Evolutionary conservation across 2,329 filamentous ascomycete genomes (phyloP).

Genomic region (Botrytis hyacinthi): DNA sequence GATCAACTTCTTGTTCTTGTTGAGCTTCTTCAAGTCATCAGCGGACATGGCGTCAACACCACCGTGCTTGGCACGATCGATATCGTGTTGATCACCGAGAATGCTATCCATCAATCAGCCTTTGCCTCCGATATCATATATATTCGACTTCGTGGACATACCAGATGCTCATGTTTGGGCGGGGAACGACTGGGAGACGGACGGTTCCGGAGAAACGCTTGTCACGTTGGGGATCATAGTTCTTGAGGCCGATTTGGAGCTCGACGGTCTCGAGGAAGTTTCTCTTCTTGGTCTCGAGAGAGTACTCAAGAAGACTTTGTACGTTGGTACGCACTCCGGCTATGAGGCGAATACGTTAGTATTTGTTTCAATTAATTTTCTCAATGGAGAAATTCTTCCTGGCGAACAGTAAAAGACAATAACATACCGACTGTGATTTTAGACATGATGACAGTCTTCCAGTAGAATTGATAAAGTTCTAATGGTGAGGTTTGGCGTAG

Average conservation of each 20-base stretch:
- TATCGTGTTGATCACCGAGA: conserved; percentile 94
- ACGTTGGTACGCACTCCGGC: conserved; percentile 97
- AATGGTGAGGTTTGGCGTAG: conserved; percentile 65
- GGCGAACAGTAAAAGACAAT: conserved; percentile 13
- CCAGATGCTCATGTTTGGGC: conserved; percentile 87
- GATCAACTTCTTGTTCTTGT: conserved; percentile 99
- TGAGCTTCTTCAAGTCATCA: conserved; percentile 99
- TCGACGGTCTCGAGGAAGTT: conserved; percentile 97
- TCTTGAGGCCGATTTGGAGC: conserved; percentile 92
- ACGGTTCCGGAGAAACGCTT: conserved; percentile 99
- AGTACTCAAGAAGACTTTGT: conserved; percentile 92
- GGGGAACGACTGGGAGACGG: conserved; percentile 87
- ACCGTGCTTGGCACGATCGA: conserved; percentile 99
- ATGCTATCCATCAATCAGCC: conserved; percentile 53
- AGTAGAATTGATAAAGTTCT: conserved; percentile 66
- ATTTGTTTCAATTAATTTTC: conserved; percentile 2
- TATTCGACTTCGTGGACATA: conserved; percentile 42
- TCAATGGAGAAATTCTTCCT: background rate
- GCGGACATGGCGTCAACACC: conserved; percentile 97
- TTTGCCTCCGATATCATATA: conserved; percentile 16
- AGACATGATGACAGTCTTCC: conserved; percentile 87
- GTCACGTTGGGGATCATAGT: conserved; percentile 99
- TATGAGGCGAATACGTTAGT: conserved; percentile 46
- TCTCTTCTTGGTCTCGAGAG: conserved; percentile 90
- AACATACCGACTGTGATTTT: conserved; percentile 75